Evolutionary conservation across 345 rosid genomes (phyloP).

Genomic region (Firmiana major): DNA sequence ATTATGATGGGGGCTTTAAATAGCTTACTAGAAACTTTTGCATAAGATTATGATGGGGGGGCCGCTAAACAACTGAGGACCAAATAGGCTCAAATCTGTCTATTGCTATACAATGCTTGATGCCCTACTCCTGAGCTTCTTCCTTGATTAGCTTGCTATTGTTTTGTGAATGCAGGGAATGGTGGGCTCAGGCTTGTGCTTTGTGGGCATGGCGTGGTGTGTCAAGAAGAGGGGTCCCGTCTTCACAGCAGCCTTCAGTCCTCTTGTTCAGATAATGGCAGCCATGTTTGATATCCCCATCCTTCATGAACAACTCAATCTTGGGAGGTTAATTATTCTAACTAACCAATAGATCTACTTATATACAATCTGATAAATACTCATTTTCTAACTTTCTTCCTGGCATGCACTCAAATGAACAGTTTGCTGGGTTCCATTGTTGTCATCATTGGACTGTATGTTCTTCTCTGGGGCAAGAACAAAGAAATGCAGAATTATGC

Average conservation of each 20-base stretch:
- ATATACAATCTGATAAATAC: background rate
- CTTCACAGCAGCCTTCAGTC: conserved; percentile 61
- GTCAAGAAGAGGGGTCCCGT: conserved; percentile 61
- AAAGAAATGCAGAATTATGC: conserved; percentile 40
- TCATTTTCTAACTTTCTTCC: background rate
- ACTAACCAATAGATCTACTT: background rate
- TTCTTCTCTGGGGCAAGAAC: conserved; percentile 69
- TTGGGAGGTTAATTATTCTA: conserved; percentile 48
- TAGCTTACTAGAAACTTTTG: background rate
- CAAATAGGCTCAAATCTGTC: background rate
- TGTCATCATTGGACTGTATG: conserved; percentile 59
- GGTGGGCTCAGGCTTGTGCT: conserved; percentile 55
- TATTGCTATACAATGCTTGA: background rate
- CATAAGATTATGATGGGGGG: background rate
- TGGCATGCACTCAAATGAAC: background rate
- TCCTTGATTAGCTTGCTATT: background rate
- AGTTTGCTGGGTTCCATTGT: conserved; percentile 57
- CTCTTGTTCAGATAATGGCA: conserved; percentile 53
- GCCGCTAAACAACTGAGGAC: background rate
- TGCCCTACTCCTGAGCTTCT: background rate
- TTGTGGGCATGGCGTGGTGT: conserved; percentile 68
- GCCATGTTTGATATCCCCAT: conserved; percentile 54
- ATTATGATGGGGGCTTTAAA: too few relatives aligned
- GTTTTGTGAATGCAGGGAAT: conserved; percentile 39
- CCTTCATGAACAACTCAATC: conserved; percentile 45